Conservation (phyloP, 192 early-diverging fungal genomes). For the Glomus cerebriforme region DNA sequence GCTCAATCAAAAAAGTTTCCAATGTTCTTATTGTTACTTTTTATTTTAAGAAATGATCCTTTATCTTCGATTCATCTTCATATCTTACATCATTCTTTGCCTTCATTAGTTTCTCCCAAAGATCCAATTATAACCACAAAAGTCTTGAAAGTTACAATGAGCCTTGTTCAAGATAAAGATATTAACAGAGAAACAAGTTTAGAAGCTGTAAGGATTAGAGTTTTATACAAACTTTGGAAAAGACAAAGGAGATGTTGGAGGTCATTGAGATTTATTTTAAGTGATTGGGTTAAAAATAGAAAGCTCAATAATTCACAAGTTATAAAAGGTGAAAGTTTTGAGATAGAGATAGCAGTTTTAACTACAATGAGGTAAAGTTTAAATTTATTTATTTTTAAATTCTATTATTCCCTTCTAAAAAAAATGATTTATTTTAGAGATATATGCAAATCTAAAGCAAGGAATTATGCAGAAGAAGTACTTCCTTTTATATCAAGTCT, state of each 20-base stretch:
- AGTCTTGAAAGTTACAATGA: conserved; percentile 46
- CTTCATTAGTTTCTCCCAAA: conserved; percentile 45
- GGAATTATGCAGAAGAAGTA: conserved; percentile 48
- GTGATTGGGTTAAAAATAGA: conserved; percentile 52
- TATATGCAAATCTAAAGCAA: conserved; percentile 44
- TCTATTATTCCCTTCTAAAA: not conserved
- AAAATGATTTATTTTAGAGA: conserved; percentile 37
- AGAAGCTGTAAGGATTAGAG: conserved; percentile 50
- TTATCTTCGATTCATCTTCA: conserved; percentile 39
- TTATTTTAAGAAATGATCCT: conserved; percentile 44
- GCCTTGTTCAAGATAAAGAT: conserved; percentile 41
- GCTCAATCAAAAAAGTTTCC: conserved; percentile 42
- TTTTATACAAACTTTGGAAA: conserved; percentile 47
- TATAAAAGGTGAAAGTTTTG: conserved; percentile 37
- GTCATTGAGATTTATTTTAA: conserved; percentile 49
- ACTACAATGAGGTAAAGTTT: conserved; percentile 48
- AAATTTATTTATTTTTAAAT: not conserved
- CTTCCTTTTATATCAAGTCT: conserved; percentile 53
- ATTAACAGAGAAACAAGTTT: conserved; percentile 35
- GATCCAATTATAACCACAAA: conserved; percentile 53
- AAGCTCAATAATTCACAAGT: conserved; percentile 27
- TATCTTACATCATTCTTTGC: conserved; percentile 48
- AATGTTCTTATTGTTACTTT: conserved; percentile 49
- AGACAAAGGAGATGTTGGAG: conserved; percentile 57
- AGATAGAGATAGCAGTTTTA: conserved; percentile 55